Evolutionary conservation across 2,329 filamentous ascomycete genomes (phyloP), one percentile per base, ranked within the genome.

Genomic region (Fusarium sp.): DNA sequence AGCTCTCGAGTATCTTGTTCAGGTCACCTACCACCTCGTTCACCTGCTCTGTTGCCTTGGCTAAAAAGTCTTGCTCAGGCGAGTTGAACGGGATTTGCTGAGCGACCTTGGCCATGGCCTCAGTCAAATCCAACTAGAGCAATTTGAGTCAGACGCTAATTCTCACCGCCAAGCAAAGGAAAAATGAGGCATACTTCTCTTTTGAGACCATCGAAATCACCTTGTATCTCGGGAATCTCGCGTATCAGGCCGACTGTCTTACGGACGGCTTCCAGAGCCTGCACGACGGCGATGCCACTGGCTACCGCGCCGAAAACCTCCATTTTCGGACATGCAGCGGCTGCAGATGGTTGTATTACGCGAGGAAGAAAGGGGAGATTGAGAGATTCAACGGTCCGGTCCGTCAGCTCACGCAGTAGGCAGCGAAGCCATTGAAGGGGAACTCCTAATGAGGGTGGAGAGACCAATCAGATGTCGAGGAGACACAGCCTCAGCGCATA

Each of bases 251-350:
- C 53, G 2, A 71, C 27, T 12, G 58, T 58, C 31, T 70, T 51
- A 2, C 62, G 66, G 5, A 67, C 71, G 17, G 62, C 71, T 11
- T 42, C 49, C 24, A 71, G 22, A 12, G 53, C 60, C 46, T 73
- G 71, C 1, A 66, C 24, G 1, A 73, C 24, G 1, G 71, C 67
- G 12, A 73, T 73, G 16, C 60, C 64, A 49, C 71, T 73, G 16
- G 60, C 70, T 3, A 73, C 44, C 0, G 67, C 61, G 27, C 70
- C 67, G 1, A 73, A 40, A 5, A 73, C 63, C n/a, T 73, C 70
- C 70, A 72, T 72, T 51, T 31, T 51, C 17, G 46, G 3, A 9
- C 9, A 24, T 3, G 7, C 12, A 14, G 24, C 5, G 27, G 6
- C 27, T 51, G 17, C 46, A 51, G 11, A 51, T 31, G 11, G 10